phyloP scores from a whole-genome alignment of 225 moss, liverwort and hornwort species.

The Physcomitrium patens region DNA sequence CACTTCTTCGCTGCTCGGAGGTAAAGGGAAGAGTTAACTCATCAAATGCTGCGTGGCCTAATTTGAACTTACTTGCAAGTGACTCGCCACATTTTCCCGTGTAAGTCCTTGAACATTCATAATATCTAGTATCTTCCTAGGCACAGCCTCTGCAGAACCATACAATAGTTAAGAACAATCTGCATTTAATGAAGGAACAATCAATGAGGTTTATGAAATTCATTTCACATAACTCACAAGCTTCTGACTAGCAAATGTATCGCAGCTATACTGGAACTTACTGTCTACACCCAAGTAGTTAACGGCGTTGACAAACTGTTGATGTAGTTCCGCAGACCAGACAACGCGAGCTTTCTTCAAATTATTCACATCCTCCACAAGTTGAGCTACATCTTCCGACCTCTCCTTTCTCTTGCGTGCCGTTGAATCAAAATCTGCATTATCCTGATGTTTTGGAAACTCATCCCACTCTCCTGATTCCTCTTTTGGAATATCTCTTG shows the following conservation, averaged over 20 bases:
- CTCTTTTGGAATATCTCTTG: constrained; percentile 65
- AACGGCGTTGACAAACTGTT: constrained; percentile 95
- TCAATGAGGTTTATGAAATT: neutral
- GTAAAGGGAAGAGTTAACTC: no score
- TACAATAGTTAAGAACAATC: neutral
- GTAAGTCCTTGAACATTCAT: constrained; percentile 98
- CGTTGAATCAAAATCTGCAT: constrained; percentile 64
- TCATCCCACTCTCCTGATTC: constrained; percentile 83
- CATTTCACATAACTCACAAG: neutral
- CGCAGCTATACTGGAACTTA: constrained; percentile 42
- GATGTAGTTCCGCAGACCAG: constrained; percentile 89
- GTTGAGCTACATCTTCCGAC: constrained; percentile 63
- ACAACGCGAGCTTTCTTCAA: constrained; percentile 96
- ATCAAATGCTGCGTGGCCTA: neutral
- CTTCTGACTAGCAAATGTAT: neutral
- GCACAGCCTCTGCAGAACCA: constrained; percentile 82
- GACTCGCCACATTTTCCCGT: constrained; percentile 97
- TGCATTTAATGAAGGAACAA: neutral
- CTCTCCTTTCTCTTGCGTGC: constrained; percentile 90
- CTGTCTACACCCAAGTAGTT: constrained; percentile 92
- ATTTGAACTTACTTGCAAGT: constrained; percentile 72
- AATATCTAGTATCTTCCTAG: constrained; percentile 88
- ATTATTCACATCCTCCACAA: constrained; percentile 74
- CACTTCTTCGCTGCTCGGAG: constrained; percentile 1
- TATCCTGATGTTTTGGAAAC: constrained; percentile 46